Conservation (phyloP, 768 basidiomycete genomes). For the Rhodotorula toruloides region DNA sequence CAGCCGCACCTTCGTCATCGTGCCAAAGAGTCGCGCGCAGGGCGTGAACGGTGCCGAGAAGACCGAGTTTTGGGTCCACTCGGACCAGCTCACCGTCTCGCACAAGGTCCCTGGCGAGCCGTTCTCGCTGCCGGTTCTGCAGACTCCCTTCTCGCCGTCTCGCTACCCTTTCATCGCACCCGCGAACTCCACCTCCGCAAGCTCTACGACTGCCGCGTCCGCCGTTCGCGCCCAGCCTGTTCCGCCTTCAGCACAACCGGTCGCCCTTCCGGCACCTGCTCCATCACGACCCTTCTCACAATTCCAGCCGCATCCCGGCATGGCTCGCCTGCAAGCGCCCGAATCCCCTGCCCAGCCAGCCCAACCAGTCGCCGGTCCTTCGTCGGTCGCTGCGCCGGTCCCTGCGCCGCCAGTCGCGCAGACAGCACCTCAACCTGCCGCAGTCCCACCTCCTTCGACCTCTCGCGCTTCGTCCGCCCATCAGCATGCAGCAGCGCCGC, state of each 20-base stretch:
- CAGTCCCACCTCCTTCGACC: background rate
- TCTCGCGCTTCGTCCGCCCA: background rate
- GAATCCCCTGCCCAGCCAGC: no score
- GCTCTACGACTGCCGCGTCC: no score
- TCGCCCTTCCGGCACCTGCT: no score
- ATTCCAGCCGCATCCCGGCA: background rate
- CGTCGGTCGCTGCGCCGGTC: no score
- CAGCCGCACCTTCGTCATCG: slow-evolving; percentile 23
- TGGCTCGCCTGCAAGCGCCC: background rate
- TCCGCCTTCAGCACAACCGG: background rate
- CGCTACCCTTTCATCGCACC: background rate
- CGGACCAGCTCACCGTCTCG: slow-evolving; percentile 20
- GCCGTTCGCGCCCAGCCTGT: no score
- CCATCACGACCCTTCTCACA: background rate
- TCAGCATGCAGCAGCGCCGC: background rate
- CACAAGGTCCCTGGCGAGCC: slow-evolving; percentile 12
- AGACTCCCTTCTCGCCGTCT: background rate
- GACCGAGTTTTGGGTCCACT: slow-evolving; percentile 11
- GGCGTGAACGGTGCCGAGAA: background rate
- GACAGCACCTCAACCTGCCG: background rate
- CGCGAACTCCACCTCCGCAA: background rate
- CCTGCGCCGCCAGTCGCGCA: background rate
- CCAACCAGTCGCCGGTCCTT: no score
- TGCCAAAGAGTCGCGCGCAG: background rate
- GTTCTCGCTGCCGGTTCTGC: background rate